Evolutionary conservation across 306 rosid genomes (phyloP), one percentile per base, ranked within the genome.

Genomic region (Acmispon strigosus): DNA sequence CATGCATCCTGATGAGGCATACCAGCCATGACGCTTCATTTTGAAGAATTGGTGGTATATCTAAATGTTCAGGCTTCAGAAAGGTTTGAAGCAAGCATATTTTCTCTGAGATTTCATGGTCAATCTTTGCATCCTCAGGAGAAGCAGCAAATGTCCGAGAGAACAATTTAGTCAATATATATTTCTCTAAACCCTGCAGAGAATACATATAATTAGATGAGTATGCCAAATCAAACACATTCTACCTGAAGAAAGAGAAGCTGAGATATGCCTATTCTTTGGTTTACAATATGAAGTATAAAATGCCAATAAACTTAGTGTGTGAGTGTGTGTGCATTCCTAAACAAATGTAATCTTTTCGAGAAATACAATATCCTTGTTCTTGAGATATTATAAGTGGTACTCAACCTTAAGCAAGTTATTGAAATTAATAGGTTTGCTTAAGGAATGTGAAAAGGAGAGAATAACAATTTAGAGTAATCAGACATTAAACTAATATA

Each of bases 11-110:
- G 45, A 44, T 32, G 77, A 76, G 9, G 24, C 81, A 17, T 81
- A 89, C 96, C 82, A 86, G 88, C 86, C 82, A 84, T 47, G 90
- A 86, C 22, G 87, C 76, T 79, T 89, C 89, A 62, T 83, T 84
- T 34, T 64, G 81, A 56, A 86, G 84, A 68, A 61, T 59, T 9
- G 42, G 57, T 3, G 89, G 92, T 47, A 86, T 89, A 78, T 89
- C 96, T 70, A 88, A 76, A 78, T 88, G 95, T 76, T 84, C 77
- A 12, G 89, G 95, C 86, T 84, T 84, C 60, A 88, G 53, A 80
- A 88, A 88, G n/a, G 87, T 80, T 77, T 82, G 87, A 59, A 88
- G 73, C 60, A 78, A 47, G 55, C 75, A 27, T 57, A 84, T 86
- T 74, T 88, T 88, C 62, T 76, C 80, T 0, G 81, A 82, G 63